Percentiles rank a stretch among this genome's conserved stretches.
Evolutionary conservation across 371 early-diverging fungal species (phyloP).

Genomic region (Mortierella sp.): DNA sequence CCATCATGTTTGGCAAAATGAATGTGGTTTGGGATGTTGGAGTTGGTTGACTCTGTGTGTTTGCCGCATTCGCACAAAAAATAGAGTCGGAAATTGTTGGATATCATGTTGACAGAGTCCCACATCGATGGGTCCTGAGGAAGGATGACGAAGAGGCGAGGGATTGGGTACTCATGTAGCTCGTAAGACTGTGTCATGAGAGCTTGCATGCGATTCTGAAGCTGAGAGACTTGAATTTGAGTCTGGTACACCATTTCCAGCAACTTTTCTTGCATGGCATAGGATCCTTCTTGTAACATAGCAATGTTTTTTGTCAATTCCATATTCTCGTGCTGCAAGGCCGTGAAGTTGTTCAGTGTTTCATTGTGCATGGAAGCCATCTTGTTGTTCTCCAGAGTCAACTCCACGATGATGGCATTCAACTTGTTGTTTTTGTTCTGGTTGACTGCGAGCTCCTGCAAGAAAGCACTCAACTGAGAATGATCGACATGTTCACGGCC

Average conservation of each 20-base stretch:
- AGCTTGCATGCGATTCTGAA: background rate
- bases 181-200: background rate
- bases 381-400: no score
- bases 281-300: background rate
- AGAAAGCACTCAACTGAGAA: no score
- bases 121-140: background rate
- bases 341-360: no score
- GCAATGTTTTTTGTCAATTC: no score
- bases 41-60: slow-evolving; percentile 15
- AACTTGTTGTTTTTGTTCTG: no score
- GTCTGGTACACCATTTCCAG: background rate
- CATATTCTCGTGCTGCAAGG: no score
- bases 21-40: slow-evolving; percentile 22
- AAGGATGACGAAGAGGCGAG: background rate
- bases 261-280: background rate
- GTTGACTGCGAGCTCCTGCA: no score
- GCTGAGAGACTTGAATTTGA: background rate
- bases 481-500: no score
- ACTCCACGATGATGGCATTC: no score
- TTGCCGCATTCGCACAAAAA: slow-evolving; percentile 45
- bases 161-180: background rate
- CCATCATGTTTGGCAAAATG: slow-evolving; percentile 25
- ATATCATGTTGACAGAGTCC: background rate
- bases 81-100: slow-evolving; percentile 20
- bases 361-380: no score